These are phyloP conservation scores for Huntiella moniliformis DNA, from an alignment of 2,329 filamentous ascomycete genomes.

Conservation along the genomic window DNA sequence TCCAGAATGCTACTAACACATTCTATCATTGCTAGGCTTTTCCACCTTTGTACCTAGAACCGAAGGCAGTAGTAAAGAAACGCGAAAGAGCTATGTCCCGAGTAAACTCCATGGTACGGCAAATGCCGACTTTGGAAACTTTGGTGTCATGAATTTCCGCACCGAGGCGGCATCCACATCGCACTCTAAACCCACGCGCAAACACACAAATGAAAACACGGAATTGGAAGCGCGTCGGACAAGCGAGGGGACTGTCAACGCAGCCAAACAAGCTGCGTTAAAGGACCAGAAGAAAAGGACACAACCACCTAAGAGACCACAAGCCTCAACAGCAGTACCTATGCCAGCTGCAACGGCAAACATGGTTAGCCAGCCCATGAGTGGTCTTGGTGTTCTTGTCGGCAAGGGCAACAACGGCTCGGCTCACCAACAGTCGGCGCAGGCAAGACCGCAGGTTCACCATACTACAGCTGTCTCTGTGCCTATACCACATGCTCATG, in stretches of 20 bases:
- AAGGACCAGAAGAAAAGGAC: conserved; percentile 25
- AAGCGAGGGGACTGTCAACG: conserved; percentile 41
- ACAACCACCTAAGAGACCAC: conserved; percentile 5
- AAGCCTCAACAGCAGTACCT: neutral
- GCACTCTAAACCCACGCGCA: conserved; percentile 17
- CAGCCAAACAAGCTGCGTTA: conserved; percentile 35
- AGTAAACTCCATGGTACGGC: conserved; percentile 43
- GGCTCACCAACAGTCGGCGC: neutral
- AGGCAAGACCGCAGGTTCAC: neutral
- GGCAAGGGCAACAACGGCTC: conserved; percentile 1
- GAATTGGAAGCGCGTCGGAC: conserved; percentile 38
- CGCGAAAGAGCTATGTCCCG: conserved; percentile 34
- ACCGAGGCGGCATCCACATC: conserved; percentile 14
- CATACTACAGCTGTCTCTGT: neutral
- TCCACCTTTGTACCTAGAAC: conserved; percentile 4
- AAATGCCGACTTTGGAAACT: conserved; percentile 38
- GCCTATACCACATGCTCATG: conserved; percentile 1
- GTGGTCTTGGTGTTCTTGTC: neutral
- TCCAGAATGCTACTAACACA: neutral
- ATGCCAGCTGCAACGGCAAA: neutral
- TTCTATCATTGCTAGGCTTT: conserved; percentile 4
- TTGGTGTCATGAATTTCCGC: conserved; percentile 42
- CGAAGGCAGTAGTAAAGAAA: conserved; percentile 7
- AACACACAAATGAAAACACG: conserved; percentile 20
- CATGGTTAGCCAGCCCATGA: neutral